A percentile compares a stretch with the other conserved stretches of the same genome.
Evolutionary conservation across 805 yeast genomes (phyloP).

Genomic region (Tetrapisispora fleetii): DNA sequence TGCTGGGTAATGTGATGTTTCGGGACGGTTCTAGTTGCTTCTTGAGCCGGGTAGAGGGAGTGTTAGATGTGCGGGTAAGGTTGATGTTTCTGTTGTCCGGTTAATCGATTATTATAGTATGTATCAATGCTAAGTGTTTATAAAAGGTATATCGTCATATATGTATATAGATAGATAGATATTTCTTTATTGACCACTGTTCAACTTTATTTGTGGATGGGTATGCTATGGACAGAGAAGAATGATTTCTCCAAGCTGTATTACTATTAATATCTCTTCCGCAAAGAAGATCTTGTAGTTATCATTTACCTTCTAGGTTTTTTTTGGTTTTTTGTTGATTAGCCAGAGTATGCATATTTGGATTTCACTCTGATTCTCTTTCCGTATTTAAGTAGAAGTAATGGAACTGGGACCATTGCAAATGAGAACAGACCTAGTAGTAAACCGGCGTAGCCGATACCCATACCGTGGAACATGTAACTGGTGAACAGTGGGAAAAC

Average conservation of each 20-base stretch:
- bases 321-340: not conserved
- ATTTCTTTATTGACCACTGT: too few relatives aligned
- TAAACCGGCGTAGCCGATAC: slow-evolving; percentile 72
- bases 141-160: not conserved
- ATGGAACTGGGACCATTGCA: slow-evolving; percentile 56
- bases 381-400: slow-evolving; percentile 54
- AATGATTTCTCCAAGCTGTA: not conserved
- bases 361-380: slow-evolving; percentile 44
- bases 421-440: slow-evolving; percentile 53
- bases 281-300: too few relatives aligned
- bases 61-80: too few relatives aligned
- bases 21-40: too few relatives aligned
- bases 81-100: too few relatives aligned
- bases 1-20: too few relatives aligned
- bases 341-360: slow-evolving; percentile 38
- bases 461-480: slow-evolving; percentile 60
- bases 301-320: not conserved
- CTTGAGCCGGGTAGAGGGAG: too few relatives aligned
- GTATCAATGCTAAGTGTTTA: not conserved
- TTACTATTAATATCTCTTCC: not conserved
- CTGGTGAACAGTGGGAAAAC: slow-evolving; percentile 64
- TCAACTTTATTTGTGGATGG: too few relatives aligned
- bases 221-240: not conserved
- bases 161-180: too few relatives aligned
- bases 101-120: too few relatives aligned